phyloP scores from a whole-genome alignment of 306 rosid species.

The Vicia faba region DNA sequence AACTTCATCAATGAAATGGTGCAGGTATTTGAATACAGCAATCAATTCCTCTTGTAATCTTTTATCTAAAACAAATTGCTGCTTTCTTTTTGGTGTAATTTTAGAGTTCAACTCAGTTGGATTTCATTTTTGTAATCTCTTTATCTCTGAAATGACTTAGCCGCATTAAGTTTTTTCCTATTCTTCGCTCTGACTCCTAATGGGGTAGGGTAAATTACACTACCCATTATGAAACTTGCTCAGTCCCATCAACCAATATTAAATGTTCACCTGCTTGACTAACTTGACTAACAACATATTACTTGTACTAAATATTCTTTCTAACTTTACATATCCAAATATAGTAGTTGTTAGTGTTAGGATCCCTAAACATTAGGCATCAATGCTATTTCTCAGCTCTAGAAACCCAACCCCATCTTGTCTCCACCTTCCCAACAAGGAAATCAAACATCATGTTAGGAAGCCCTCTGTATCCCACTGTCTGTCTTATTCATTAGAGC shows the following conservation, averaged over 20 bases:
- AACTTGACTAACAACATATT: slow-evolving; percentile 9
- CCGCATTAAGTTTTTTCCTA: slow-evolving; percentile 9
- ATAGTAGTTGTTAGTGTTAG: slow-evolving; percentile 1
- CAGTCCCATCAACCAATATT: slow-evolving; percentile 2
- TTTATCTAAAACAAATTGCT: background rate
- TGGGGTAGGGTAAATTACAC: too few relatives aligned
- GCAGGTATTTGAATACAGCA: slow-evolving; percentile 62
- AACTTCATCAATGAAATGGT: slow-evolving; percentile 98
- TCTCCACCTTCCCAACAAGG: background rate
- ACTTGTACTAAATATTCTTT: slow-evolving; percentile 23
- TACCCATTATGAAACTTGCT: background rate
- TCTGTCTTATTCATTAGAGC: slow-evolving; percentile 19
- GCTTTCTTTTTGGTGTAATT: slow-evolving; percentile 9
- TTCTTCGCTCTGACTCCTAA: background rate
- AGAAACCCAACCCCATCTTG: background rate
- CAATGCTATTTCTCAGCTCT: background rate
- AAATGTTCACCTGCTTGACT: background rate
- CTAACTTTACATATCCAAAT: background rate
- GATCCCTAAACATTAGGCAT: slow-evolving; percentile 23
- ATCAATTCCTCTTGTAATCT: slow-evolving; percentile 27
- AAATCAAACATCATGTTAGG: background rate
- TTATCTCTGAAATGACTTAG: background rate
- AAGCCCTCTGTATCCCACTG: slow-evolving; percentile 3
- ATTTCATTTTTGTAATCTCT: slow-evolving; percentile 14
- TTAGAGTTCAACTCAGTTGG: slow-evolving; percentile 23